A percentile compares a stretch with the other conserved stretches of the same genome.
These are phyloP conservation scores for Suhomyces maxii DNA, from an alignment of 1,139 yeast species.

Conservation along the genomic window DNA sequence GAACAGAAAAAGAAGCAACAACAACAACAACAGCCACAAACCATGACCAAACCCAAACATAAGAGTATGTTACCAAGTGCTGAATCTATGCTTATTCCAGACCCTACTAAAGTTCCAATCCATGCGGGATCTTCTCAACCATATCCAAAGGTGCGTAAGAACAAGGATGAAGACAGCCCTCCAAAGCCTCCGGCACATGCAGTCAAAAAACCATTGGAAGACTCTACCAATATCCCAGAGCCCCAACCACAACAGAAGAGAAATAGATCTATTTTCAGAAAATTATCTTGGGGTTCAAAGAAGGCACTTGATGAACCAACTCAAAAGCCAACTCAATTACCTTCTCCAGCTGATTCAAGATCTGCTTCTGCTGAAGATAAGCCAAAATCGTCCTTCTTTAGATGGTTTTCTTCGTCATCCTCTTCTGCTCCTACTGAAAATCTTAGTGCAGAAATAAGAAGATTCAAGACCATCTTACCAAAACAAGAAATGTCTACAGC, in stretches of 20 bases:
- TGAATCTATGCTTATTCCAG: slow-evolving; percentile 41
- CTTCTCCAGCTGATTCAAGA: slow-evolving; percentile 41
- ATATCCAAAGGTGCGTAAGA: slow-evolving; percentile 28
- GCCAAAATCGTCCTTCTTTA: slow-evolving; percentile 36
- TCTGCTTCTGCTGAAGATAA: slow-evolving; percentile 35
- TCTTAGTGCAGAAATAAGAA: slow-evolving; percentile 31
- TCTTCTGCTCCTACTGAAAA: slow-evolving; percentile 3
- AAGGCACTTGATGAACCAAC: slow-evolving; percentile 27
- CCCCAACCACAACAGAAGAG: slow-evolving; percentile 32
- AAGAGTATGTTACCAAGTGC: slow-evolving; percentile 38
- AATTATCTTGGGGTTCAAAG: slow-evolving; percentile 58
- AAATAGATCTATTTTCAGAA: slow-evolving; percentile 58
- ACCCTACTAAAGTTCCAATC: slow-evolving; percentile 13
- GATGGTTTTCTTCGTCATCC: slow-evolving; percentile 44
- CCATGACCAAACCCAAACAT: slow-evolving; percentile 12
- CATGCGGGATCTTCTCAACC: slow-evolving; percentile 22
- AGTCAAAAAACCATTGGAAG: slow-evolving; percentile 31
- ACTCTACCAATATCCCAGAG: slow-evolving; percentile 31
- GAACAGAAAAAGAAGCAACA: slow-evolving; percentile 8
- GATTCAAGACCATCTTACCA: slow-evolving; percentile 46
- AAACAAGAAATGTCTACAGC: slow-evolving; percentile 65
- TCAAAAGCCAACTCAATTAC: slow-evolving; percentile 25
- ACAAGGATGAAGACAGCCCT: slow-evolving; percentile 18
- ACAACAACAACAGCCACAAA: not conserved
- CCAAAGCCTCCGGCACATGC: slow-evolving; percentile 18